These are phyloP conservation scores for Epicoccum sorghinum DNA, from an alignment of 2,329 filamentous ascomycete species.

Conservation along the genomic window DNA sequence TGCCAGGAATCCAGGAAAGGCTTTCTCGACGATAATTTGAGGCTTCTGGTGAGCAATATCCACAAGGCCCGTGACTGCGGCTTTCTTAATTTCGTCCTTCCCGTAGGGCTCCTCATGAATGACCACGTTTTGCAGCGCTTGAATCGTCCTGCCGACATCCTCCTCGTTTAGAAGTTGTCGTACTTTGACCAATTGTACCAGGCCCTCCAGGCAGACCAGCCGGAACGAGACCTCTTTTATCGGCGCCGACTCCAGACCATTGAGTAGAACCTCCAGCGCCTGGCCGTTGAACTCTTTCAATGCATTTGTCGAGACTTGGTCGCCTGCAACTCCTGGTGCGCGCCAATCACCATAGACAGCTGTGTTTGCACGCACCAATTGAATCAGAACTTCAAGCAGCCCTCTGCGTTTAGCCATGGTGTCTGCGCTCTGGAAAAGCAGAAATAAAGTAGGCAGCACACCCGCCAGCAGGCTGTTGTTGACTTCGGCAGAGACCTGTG, in stretches of 20 bases:
- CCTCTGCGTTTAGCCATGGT: constrained; percentile 68
- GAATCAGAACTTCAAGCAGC: constrained; percentile 65
- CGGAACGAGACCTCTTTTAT: constrained; percentile 58
- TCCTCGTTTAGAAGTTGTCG: constrained; percentile 50
- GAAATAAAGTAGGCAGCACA: constrained; percentile 63
- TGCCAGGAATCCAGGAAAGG: constrained; percentile 70
- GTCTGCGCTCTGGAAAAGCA: constrained; percentile 65
- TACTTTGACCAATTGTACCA: constrained; percentile 52
- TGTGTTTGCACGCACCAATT: constrained; percentile 64
- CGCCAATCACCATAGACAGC: constrained; percentile 64
- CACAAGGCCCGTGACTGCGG: constrained; percentile 64
- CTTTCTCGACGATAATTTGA: constrained; percentile 66
- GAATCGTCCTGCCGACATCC: constrained; percentile 58
- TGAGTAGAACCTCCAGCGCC: constrained; percentile 50
- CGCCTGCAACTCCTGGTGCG: constrained; percentile 46
- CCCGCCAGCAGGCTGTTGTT: constrained; percentile 63
- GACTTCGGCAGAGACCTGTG: constrained; percentile 60
- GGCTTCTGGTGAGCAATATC: constrained; percentile 68
- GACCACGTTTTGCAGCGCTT: constrained; percentile 66
- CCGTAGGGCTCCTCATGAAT: constrained; percentile 63
- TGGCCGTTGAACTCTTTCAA: constrained; percentile 50
- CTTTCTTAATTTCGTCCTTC: constrained; percentile 62
- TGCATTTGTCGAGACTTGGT: constrained; percentile 41
- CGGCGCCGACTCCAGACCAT: constrained; percentile 52
- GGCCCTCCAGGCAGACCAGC: constrained; percentile 52